Conservation (phyloP, 202 grass and related monocot species). For the Bolboschoenoplectus hybrid region DNA sequence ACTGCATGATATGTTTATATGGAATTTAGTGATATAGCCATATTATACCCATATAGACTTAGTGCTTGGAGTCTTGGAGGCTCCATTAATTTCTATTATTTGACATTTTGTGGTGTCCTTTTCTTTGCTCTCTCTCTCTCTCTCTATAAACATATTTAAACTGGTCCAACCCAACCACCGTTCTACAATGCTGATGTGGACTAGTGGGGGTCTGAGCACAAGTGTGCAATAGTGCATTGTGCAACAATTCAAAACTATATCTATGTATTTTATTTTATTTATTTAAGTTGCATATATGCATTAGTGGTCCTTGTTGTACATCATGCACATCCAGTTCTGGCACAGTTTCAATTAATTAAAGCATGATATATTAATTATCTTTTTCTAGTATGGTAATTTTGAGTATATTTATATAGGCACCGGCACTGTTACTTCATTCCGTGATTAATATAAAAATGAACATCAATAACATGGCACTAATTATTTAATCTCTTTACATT, state of each 20-base stretch:
- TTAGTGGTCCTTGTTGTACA: not conserved
- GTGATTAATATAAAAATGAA: conserved; percentile 18
- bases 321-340: conserved; percentile 25
- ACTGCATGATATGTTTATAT: conserved; percentile 34
- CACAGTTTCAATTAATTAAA: conserved; percentile 7
- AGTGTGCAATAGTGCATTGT: conserved; percentile 17
- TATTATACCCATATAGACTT: conserved; percentile 3
- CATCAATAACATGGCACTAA: not conserved
- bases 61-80: conserved; percentile 24
- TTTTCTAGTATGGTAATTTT: not conserved
- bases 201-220: not conserved
- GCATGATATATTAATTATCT: not conserved
- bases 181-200: conserved; percentile 6
- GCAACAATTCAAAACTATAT: not conserved
- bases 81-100: not conserved
- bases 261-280: not conserved
- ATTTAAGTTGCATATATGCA: conserved; percentile 12
- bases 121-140: not conserved
- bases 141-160: not conserved
- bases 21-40: conserved; percentile 36
- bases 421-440: not conserved
- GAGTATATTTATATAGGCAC: not conserved
- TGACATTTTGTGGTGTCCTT: conserved; percentile 30
- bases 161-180: conserved; percentile 35
- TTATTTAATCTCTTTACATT: not conserved